Conservation (phyloP, 352 stramenopile species). For the Phytopythium montanum region DNA sequence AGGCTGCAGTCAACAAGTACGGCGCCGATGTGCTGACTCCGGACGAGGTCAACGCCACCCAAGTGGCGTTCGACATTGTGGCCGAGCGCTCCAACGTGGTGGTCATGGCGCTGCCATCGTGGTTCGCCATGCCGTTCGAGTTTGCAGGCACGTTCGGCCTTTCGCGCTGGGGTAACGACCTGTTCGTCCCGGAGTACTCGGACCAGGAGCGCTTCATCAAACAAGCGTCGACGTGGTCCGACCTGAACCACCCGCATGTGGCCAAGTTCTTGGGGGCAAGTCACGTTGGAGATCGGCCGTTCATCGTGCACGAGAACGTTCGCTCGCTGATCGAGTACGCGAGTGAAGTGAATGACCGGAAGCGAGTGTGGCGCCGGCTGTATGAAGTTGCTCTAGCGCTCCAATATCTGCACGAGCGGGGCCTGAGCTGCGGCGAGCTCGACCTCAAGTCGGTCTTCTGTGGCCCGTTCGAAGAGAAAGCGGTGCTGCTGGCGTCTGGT, state of each 20-base stretch:
- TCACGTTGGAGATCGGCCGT: background rate
- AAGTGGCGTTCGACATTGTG: background rate
- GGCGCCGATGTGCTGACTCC: background rate
- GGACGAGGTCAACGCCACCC: background rate
- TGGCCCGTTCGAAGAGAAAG: constrained; percentile 2
- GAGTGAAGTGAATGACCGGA: background rate
- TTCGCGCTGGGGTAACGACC: constrained; percentile 2
- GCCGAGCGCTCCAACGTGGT: constrained; percentile 1
- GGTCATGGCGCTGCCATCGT: constrained; percentile 3
- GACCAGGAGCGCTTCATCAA: background rate
- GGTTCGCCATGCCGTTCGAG: constrained; percentile 3
- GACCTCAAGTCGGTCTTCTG: background rate
- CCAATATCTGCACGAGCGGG: constrained; percentile 2
- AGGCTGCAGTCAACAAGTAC: background rate
- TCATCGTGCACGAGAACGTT: background rate
- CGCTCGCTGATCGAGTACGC: background rate
- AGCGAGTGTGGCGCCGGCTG: constrained; percentile 1
- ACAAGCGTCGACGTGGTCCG: background rate
- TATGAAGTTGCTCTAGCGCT: background rate
- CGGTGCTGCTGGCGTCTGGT: background rate
- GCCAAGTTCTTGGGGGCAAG: constrained; percentile 4
- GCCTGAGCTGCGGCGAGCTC: background rate
- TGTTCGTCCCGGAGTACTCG: background rate
- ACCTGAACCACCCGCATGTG: constrained; percentile 2
- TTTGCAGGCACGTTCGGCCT: constrained; percentile 3